These are phyloP conservation scores for Mrakia frigida DNA, from an alignment of 768 basidiomycete species.

Conservation along the genomic window DNA sequence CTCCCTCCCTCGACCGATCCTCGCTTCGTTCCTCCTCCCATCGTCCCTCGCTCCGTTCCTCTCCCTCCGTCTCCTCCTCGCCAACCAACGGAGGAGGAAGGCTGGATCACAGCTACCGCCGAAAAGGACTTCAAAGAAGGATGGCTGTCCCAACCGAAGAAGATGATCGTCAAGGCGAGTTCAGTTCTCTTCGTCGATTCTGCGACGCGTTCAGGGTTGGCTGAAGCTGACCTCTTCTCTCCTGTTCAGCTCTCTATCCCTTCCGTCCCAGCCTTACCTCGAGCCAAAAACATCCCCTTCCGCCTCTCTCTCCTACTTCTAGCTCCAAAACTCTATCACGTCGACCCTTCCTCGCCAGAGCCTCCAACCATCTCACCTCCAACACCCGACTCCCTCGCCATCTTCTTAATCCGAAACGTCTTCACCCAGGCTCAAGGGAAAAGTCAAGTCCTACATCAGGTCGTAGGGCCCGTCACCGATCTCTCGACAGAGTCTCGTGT, in stretches of 20 bases:
- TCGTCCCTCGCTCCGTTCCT: not conserved
- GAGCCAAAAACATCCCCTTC: not conserved
- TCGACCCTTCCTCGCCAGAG: not conserved
- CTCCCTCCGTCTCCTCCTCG: not conserved
- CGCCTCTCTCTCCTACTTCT: constrained; percentile 13
- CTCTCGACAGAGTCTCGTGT: not conserved
- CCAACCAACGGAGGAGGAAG: not conserved
- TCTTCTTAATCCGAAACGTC: not conserved
- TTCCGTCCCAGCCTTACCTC: not conserved
- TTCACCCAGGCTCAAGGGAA: constrained; percentile 8
- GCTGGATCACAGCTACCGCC: not conserved
- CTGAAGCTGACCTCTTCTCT: too few species aligned
- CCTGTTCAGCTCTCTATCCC: not conserved
- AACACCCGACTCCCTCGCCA: not conserved
- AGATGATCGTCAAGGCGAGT: not conserved
- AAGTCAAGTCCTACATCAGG: not conserved
- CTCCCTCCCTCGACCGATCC: not conserved
- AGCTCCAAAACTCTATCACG: not conserved
- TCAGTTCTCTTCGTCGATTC: not conserved
- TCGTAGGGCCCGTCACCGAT: not conserved
- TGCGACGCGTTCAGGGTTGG: not conserved
- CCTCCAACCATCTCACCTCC: not conserved
- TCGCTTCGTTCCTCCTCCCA: not conserved
- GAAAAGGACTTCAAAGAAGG: constrained; percentile 6
- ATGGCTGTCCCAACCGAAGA: not conserved